Base-by-base conservation (phyloP, 176 grass and related monocot genomes). In the Avena sativa region DNA sequence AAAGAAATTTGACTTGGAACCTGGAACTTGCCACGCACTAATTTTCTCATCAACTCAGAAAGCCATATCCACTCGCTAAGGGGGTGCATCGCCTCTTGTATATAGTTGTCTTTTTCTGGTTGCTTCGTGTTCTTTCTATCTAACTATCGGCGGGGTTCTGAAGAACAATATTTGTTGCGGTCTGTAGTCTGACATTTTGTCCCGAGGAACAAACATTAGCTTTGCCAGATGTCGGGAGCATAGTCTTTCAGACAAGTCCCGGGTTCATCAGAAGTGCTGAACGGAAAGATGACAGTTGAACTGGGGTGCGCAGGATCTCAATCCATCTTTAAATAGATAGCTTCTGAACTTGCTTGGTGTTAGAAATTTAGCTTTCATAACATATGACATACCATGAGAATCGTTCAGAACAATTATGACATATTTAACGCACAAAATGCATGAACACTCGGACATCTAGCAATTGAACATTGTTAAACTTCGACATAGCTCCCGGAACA, bases 21-120 rank as follows among this genome's bases (percentile, higher is more conserved):
- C 6, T 78, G 86, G 53, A 88, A 78, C 86, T 69, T 71, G 90
- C 44, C 51, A 34, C 28, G 28, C 28, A 91, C 76, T 76, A 26
- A 85, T 56, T 81, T 71, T 85, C 59, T 85, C 67, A 52, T 76
- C 76, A 44, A 61, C 81, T 85, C 8, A 6, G 17, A 84, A 74
- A 80, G 76, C 15, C 28, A 85, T 88, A 76, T 88, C 86, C 82
- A 85, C 70, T 81, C 38, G 36, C 66, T 47, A 43, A 43, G 40
- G 26, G 61, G 15, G 50, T 67, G 40, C 36, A 21, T 53, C 30
- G 2, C 0, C 63, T 81, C 56, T 51, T 62, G 30, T 36, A 60
- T 23, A 81, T 78, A 34, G 2, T 58, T 74, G 38, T 0, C 9
- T 16, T 78, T 21, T 79, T 69, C 11, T 49, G 46, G 55, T 12